Base-by-base conservation (phyloP, 2,329 filamentous ascomycete species). In the Venturia carpophila region DNA sequence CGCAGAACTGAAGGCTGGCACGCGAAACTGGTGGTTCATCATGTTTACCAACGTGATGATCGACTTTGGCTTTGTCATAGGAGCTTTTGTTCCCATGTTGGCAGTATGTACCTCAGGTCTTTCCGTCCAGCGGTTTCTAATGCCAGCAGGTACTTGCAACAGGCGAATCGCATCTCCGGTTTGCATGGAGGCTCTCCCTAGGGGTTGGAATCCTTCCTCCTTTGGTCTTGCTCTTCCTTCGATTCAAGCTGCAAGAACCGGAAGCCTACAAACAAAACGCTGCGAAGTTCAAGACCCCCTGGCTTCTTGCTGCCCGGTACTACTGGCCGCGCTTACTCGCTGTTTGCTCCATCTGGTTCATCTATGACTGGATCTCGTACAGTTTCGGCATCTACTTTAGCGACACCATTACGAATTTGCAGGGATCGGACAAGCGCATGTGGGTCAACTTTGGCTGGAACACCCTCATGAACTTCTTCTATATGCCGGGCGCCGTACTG, bases 31-130 rank as follows among this genome's bases (percentile, higher is more conserved):
- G 45, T 96, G 91, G 91, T 97, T 80, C 68, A 77, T 79, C 60
- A 80, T 96, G 68, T 95, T 94, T 75, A 96, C 90, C 60, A 95
- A 95, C 75, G 85, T 89, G 34, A 89, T 91, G 80, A 95, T 96
- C 67, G 90, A 95, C 72, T 84, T 86, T 64, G 92, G 90, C 0
- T 96, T 95, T 69, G 89, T 95, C 1, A 80, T 93, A 65, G 87
- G 90, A 10, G 87, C 90, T 0, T 85, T 96, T 67, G 85, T 94
- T 1, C 90, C 91, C 0, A 87, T 86, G 76, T 79, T 89, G 58
- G 74, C 88, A 34, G 82, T 85, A 67, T 65, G 71, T 72, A 7
- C 56, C 60, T 58, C 39, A 30, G 66, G 13, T 30, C 4, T 19
- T 15, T 15, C 2, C 39, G 3, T 27, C 2, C 34, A 21, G n/a